Conservation (phyloP, 306 rosid species). For the Cercis canadensis region DNA sequence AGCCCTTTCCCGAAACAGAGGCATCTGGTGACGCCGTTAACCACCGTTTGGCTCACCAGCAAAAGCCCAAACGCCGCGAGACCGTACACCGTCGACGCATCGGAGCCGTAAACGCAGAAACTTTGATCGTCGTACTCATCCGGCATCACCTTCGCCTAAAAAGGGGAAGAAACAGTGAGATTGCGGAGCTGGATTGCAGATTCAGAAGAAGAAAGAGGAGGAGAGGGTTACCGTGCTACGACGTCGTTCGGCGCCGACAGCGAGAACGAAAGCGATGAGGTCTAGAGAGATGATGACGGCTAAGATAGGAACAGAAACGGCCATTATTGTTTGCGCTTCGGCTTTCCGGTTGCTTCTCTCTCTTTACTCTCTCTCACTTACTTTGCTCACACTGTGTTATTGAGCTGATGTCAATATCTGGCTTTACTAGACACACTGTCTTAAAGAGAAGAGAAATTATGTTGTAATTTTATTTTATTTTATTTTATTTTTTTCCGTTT, state of each 20-base stretch:
- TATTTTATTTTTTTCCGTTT: no score
- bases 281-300: conserved; percentile 69
- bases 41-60: conserved; percentile 66
- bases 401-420: no score
- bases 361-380: not conserved
- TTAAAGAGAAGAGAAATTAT: no score
- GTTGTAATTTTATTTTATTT: no score
- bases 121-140: conserved; percentile 80
- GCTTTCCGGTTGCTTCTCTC: not conserved
- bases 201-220: not conserved
- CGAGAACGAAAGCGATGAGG: conserved; percentile 86
- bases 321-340: conserved; percentile 50
- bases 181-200: not conserved
- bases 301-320: conserved; percentile 58
- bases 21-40: conserved; percentile 83
- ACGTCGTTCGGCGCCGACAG: conserved; percentile 92
- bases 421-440: no score
- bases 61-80: conserved; percentile 69
- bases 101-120: conserved; percentile 74
- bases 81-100: conserved; percentile 93
- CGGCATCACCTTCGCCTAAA: conserved; percentile 65
- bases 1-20: conserved; percentile 93
- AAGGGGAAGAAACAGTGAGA: not conserved
- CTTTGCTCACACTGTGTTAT: not conserved
- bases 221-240: conserved; percentile 63